Conservation (phyloP, 352 stramenopile species). For the Phytophthora colocasiae region DNA sequence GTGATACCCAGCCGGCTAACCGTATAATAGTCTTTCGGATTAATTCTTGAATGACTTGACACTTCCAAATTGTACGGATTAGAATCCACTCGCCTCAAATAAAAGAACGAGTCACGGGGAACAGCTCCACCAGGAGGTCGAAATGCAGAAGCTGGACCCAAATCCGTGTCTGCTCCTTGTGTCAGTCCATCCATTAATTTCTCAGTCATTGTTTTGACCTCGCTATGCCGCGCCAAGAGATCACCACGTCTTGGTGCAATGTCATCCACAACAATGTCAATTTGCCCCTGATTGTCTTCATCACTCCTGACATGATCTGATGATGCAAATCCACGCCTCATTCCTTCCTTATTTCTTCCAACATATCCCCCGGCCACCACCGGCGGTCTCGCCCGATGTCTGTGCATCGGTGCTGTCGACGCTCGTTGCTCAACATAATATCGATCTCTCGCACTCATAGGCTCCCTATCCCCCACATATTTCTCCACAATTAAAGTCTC, state of each 20-base stretch:
- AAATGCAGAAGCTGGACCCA: background rate
- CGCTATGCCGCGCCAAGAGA: conserved; percentile 49
- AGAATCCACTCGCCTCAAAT: conserved; percentile 69
- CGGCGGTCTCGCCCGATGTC: conserved; percentile 11
- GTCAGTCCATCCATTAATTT: conserved; percentile 53
- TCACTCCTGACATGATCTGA: background rate
- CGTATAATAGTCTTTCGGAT: conserved; percentile 91
- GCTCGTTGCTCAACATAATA: conserved; percentile 69
- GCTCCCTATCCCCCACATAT: conserved; percentile 35
- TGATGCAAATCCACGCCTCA: background rate
- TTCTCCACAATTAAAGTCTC: conserved; percentile 1
- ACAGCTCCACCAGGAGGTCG: conserved; percentile 9
- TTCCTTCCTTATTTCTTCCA: background rate
- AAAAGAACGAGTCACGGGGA: conserved; percentile 73
- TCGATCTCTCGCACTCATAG: conserved; percentile 63
- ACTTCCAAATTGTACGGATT: conserved; percentile 82
- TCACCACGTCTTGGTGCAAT: conserved; percentile 41
- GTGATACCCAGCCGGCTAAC: conserved; percentile 90
- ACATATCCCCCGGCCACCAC: conserved; percentile 7
- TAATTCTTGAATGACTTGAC: conserved; percentile 69
- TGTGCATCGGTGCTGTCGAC: conserved; percentile 40
- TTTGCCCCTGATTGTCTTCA: conserved; percentile 2
- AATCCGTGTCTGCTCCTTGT: background rate
- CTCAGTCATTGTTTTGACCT: conserved; percentile 74
- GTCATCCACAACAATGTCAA: background rate